Evolutionary conservation across 2,329 filamentous ascomycete species (phyloP).

Genomic region (Trichoderma sp.): DNA sequence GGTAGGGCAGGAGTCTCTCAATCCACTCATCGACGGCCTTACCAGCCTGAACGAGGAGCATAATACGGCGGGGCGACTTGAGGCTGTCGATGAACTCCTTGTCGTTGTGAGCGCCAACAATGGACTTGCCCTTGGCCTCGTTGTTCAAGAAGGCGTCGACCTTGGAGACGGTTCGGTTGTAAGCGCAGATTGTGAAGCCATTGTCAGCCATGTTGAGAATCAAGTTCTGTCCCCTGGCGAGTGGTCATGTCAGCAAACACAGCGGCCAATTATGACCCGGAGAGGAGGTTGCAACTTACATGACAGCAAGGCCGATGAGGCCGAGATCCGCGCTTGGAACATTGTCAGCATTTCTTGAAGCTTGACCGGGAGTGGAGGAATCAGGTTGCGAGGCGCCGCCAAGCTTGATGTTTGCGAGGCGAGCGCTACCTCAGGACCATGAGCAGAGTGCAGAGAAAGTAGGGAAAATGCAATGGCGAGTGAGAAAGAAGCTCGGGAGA

Average conservation of each 20-base stretch:
- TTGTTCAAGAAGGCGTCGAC: slow-evolving; percentile 91
- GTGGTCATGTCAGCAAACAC: slow-evolving; percentile 19
- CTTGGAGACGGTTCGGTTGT: slow-evolving; percentile 98
- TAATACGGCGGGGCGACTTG: slow-evolving; percentile 94
- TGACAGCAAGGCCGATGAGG: slow-evolving; percentile 90
- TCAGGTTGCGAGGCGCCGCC: slow-evolving; percentile 53
- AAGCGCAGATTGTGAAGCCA: slow-evolving; percentile 95
- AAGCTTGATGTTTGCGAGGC: slow-evolving; percentile 71
- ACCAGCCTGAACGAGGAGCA: slow-evolving; percentile 98
- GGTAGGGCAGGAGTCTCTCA: slow-evolving; percentile 81
- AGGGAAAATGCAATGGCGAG: slow-evolving; percentile 10
- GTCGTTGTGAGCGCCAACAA: slow-evolving; percentile 88
- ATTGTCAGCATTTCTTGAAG: slow-evolving; percentile 54
- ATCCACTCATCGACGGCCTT: slow-evolving; percentile 99
- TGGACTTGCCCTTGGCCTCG: slow-evolving; percentile 91
- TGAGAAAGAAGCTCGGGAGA: background rate
- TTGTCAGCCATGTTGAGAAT: slow-evolving; percentile 88
- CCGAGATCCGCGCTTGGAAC: slow-evolving; percentile 76
- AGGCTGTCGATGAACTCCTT: slow-evolving; percentile 96
- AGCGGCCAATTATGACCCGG: background rate
- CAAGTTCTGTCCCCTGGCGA: slow-evolving; percentile 70
- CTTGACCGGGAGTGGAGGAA: slow-evolving; percentile 30
- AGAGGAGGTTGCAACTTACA: slow-evolving; percentile 52
- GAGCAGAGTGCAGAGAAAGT: slow-evolving; percentile 33
- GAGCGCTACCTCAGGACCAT: slow-evolving; percentile 56